Percentiles rank a stretch among this genome's conserved stretches.
phyloP scores from a whole-genome alignment of 2,329 filamentous ascomycete genomes.

The Verruconis gallopava region DNA sequence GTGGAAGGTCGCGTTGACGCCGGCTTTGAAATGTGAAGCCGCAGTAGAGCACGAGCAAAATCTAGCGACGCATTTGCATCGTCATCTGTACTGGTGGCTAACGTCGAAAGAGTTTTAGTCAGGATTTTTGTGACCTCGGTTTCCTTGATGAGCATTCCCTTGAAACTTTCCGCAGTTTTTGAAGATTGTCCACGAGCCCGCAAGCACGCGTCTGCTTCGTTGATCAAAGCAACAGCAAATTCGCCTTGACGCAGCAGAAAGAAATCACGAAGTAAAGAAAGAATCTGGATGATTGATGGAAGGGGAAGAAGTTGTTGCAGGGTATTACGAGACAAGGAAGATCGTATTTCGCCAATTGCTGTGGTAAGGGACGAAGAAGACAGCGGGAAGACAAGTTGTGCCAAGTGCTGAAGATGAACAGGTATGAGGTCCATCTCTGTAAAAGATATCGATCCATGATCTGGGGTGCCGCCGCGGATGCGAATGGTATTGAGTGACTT shows the following conservation, averaged over 20 bases:
- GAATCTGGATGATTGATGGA: conserved; percentile 59
- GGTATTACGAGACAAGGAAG: conserved; percentile 71
- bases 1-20: conserved; percentile 24
- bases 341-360: conserved; percentile 61
- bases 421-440: conserved; percentile 49
- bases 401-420: conserved; percentile 55
- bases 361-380: conserved; percentile 55
- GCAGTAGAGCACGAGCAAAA: conserved; percentile 63
- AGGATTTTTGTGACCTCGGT: conserved; percentile 72
- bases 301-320: conserved; percentile 72
- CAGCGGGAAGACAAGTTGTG: conserved; percentile 60
- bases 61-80: conserved; percentile 62
- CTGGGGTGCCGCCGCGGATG: conserved; percentile 19
- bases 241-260: conserved; percentile 80
- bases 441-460: conserved; percentile 14
- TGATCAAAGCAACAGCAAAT: conserved; percentile 76
- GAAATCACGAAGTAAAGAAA: conserved; percentile 71
- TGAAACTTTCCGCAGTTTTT: conserved; percentile 35
- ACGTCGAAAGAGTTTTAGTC: conserved; percentile 61
- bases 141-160: conserved; percentile 64
- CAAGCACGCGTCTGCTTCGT: conserved; percentile 70
- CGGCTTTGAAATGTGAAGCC: conserved; percentile 47
- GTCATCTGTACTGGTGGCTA: conserved; percentile 72
- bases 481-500: conserved; percentile 77
- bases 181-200: conserved; percentile 50